Evolutionary conservation across 768 basidiomycete genomes (phyloP).

Genomic region (Calocybe indica): DNA sequence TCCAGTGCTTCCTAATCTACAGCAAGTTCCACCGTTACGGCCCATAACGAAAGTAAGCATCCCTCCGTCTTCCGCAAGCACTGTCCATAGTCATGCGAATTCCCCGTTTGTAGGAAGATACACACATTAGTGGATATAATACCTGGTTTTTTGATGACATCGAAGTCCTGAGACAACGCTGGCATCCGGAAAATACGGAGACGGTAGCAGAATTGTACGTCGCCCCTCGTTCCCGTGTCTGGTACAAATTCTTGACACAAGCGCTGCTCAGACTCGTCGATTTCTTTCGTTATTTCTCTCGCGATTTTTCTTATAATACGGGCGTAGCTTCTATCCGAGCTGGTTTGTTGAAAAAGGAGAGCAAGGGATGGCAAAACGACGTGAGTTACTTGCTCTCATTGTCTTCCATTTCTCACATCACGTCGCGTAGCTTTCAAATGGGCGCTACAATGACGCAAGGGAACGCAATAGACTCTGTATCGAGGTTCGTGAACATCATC

Average conservation of each 20-base stretch:
- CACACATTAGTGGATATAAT: slow-evolving; percentile 74
- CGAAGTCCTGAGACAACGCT: slow-evolving; percentile 83
- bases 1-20: slow-evolving; percentile 92
- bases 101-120: slow-evolving; percentile 54
- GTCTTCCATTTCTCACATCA: slow-evolving; percentile 5
- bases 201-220: slow-evolving; percentile 88
- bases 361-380: slow-evolving; percentile 93
- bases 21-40: slow-evolving; percentile 88
- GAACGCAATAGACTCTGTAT: slow-evolving; percentile 96
- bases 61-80: not conserved
- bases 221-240: not conserved
- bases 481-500: slow-evolving; percentile 50
- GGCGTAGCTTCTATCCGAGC: slow-evolving; percentile 89
- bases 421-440: slow-evolving; percentile 36
- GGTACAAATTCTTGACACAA: not conserved
- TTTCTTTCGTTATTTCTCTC: slow-evolving; percentile 95
- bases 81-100: slow-evolving; percentile 8
- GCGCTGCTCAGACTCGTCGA: slow-evolving; percentile 70
- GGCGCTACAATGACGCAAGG: slow-evolving; percentile 61
- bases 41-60: slow-evolving; percentile 68
- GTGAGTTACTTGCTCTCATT: slow-evolving; percentile 36
- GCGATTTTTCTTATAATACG: slow-evolving; percentile 88
- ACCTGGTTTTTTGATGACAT: slow-evolving; percentile 99
- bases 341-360: slow-evolving; percentile 84
- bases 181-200: slow-evolving; percentile 92